A percentile compares a stretch with the other conserved stretches of the same genome.
phyloP scores from a whole-genome alignment of 768 basidiomycete genomes.

The Boletus subcaerulescens region DNA sequence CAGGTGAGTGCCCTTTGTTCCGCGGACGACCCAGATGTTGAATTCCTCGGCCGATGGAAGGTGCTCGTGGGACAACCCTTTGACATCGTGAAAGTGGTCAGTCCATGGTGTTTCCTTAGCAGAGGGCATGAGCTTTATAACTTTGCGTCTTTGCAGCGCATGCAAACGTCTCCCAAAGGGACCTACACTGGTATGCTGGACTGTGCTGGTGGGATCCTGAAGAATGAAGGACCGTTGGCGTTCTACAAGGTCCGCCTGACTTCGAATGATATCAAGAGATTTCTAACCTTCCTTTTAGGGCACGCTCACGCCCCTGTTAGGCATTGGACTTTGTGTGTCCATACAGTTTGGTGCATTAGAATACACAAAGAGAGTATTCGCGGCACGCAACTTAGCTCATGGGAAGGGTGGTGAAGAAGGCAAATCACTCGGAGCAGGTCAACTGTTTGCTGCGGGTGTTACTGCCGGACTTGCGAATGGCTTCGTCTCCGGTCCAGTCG shows the following conservation, averaged over 20 bases:
- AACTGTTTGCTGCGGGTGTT: constrained; percentile 76
- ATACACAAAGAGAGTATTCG: constrained; percentile 78
- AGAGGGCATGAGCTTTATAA: constrained; percentile 2
- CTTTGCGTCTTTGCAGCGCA: constrained; percentile 52
- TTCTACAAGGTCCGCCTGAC: constrained; percentile 79
- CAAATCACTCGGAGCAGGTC: constrained; percentile 51
- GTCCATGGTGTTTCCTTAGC: constrained; percentile 30
- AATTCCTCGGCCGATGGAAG: constrained; percentile 35
- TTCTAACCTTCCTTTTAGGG: constrained; percentile 49
- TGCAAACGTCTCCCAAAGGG: constrained; percentile 91
- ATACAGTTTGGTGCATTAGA: constrained; percentile 95
- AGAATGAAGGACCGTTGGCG: constrained; percentile 86
- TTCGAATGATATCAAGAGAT: neutral
- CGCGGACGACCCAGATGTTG: neutral
- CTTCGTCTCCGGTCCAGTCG: constrained; percentile 92
- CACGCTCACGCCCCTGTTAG: constrained; percentile 83
- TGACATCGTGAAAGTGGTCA: constrained; percentile 94
- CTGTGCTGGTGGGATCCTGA: constrained; percentile 87
- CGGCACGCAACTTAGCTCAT: constrained; percentile 51
- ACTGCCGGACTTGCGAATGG: constrained; percentile 88
- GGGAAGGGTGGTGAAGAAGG: constrained; percentile 70
- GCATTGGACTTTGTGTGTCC: constrained; percentile 92
- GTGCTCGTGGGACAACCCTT: constrained; percentile 93
- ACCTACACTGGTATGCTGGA: constrained; percentile 87
- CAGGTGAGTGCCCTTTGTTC: constrained; percentile 50